These are phyloP conservation scores for Oidium heveae DNA, from an alignment of 2,329 filamentous ascomycete species.

Conservation along the genomic window DNA sequence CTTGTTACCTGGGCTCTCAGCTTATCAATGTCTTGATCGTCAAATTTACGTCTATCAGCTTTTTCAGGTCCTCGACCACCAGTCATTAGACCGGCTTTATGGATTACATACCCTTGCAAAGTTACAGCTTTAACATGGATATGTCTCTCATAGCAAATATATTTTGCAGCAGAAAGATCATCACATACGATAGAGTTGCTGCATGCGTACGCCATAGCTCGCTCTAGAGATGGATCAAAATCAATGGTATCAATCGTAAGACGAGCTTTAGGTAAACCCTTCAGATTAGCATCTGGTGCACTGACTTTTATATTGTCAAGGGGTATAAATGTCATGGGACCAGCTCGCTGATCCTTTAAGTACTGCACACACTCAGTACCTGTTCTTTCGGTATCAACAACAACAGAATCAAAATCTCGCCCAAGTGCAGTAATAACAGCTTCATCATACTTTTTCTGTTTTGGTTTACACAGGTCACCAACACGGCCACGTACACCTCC, in stretches of 20 bases:
- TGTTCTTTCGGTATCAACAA: slow-evolving; percentile 87
- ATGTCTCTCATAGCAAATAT: slow-evolving; percentile 59
- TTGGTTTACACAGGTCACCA: slow-evolving; percentile 79
- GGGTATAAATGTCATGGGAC: slow-evolving; percentile 82
- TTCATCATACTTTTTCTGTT: slow-evolving; percentile 89
- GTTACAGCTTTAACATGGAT: slow-evolving; percentile 88
- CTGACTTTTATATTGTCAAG: slow-evolving; percentile 94
- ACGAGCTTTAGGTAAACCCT: slow-evolving; percentile 64
- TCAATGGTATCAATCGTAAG: slow-evolving; percentile 91
- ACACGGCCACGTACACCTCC: slow-evolving; percentile 78
- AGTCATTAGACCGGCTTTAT: slow-evolving; percentile 91
- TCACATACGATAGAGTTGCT: slow-evolving; percentile 91
- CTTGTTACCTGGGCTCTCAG: slow-evolving; percentile 54
- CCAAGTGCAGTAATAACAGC: slow-evolving; percentile 83
- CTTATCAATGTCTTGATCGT: slow-evolving; percentile 71
- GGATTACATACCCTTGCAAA: slow-evolving; percentile 83
- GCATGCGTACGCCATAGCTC: slow-evolving; percentile 85
- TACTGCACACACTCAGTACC: slow-evolving; percentile 87
- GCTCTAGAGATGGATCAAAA: slow-evolving; percentile 67
- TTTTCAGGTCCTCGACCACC: slow-evolving; percentile 66
- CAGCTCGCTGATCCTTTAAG: slow-evolving; percentile 66
- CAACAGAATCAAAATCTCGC: slow-evolving; percentile 76
- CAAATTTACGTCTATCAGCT: slow-evolving; percentile 57
- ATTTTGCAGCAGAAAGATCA: slow-evolving; percentile 59
- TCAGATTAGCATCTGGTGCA: slow-evolving; percentile 68